A percentile compares a stretch with the other conserved stretches of the same genome.
phyloP scores from a whole-genome alignment of 2,329 filamentous ascomycete species.

The Fusarium albosuccineum region DNA sequence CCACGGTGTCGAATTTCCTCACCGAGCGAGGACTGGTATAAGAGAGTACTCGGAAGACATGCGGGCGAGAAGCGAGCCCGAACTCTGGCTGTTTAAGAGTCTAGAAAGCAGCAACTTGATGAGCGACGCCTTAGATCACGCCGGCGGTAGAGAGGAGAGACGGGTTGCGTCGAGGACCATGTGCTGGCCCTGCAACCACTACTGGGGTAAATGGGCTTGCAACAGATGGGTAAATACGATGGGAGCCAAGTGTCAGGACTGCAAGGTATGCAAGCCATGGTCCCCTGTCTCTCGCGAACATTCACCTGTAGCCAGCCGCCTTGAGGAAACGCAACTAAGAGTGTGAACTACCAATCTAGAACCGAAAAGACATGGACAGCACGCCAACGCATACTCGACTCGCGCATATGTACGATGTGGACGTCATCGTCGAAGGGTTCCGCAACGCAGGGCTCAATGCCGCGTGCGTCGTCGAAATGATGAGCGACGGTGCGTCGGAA shows the following conservation, averaged over 20 bases:
- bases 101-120: constrained; percentile 14
- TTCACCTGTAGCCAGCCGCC: constrained; percentile 15
- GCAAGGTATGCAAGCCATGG: constrained; percentile 34
- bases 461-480: constrained; percentile 39
- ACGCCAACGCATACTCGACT: constrained; percentile 42
- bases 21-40: constrained; percentile 32
- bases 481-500: constrained; percentile 36
- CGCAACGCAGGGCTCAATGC: constrained; percentile 35
- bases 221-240: constrained; percentile 36
- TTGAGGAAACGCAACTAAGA: constrained; percentile 22
- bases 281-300: constrained; percentile 5
- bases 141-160: neutral
- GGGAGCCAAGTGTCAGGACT: constrained; percentile 38
- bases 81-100: constrained; percentile 19
- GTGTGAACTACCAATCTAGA: constrained; percentile 22
- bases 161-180: constrained; percentile 19
- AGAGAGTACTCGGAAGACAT: constrained; percentile 29
- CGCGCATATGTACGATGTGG: constrained; percentile 39
- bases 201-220: constrained; percentile 41
- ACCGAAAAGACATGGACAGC: constrained; percentile 31
- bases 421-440: constrained; percentile 36
- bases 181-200: constrained; percentile 44
- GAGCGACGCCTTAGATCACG: constrained; percentile 8
- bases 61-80: constrained; percentile 1
- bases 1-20: constrained; percentile 16